Base-by-base conservation (phyloP, 352 stramenopile genomes). In the Globisporangium uncinulatum region DNA sequence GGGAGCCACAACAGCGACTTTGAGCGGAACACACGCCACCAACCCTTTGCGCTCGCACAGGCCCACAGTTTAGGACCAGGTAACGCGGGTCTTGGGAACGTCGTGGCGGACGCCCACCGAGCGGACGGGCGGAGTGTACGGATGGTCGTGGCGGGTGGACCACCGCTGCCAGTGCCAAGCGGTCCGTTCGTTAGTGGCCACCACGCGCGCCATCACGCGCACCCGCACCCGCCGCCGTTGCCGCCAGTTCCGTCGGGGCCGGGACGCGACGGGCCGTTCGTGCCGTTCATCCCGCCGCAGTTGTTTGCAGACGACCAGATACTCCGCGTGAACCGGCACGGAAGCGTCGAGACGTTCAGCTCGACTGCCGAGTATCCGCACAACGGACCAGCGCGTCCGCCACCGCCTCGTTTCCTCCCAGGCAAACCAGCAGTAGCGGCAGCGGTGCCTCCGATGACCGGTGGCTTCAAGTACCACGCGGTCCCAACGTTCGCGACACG, bases 291-390 rank as follows among this genome's bases (percentile, higher is more conserved):
- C 24, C 24, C 24, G 24, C 64, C 47, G 21, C 43, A 57, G 7
- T 46, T 58, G 7, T 87, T 71, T 47, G 55, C 58, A 36, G 70
- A 87, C 36, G 86, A 83, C 19, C 71, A 80, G 21, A 89, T 90
- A 57, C 36, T 92, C n/a, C 79, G 83, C 3, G 76, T 92, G 34
- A 86, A 86, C 54, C 72, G 79, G 13, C 77, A 87, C 63, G 79
- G 78, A 34, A 65, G 57, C 45, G 72, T 87, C 51, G 69, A 86
- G 54, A 82, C 83, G 65, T 70, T 86, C 46, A 50, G 61, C 46
- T 60, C 57, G n/a, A 65, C 59, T 2, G 19, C 43, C 36, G 45
- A 56, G 42, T 34, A 52, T 44, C 36, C 37, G 36, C 49, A 47
- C 34, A 29, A 43, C 19, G 39, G 24, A 34, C 24, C 24, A 55